These are phyloP conservation scores for Myxozyma neotropica DNA, from an alignment of 805 yeast species.

Conservation along the genomic window DNA sequence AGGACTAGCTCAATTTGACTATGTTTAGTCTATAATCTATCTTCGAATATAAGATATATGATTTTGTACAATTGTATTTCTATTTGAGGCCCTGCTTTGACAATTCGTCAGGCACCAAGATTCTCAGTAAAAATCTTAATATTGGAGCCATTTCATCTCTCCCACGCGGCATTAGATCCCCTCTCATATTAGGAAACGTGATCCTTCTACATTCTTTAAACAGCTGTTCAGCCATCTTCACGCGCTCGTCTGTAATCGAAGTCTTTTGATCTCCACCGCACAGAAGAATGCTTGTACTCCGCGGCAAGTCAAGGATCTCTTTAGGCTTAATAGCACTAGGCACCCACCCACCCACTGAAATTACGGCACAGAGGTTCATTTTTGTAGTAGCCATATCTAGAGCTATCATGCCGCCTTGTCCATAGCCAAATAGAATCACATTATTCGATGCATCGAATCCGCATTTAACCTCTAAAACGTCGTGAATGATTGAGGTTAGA, in stretches of 20 bases:
- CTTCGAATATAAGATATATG: no score
- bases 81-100: constrained; percentile 17
- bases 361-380: constrained; percentile 27
- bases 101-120: constrained; percentile 16
- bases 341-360: constrained; percentile 34
- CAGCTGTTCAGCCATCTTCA: constrained; percentile 12
- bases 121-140: constrained; percentile 24
- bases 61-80: no score
- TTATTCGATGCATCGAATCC: constrained; percentile 21
- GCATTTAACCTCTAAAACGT: constrained; percentile 23
- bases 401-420: constrained; percentile 35
- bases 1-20: no score
- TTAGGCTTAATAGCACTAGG: constrained; percentile 20
- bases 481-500: constrained; percentile 11
- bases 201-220: constrained; percentile 26
- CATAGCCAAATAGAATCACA: constrained; percentile 33
- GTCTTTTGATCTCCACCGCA: constrained; percentile 29
- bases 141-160: constrained; percentile 35
- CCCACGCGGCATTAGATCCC: constrained; percentile 31
- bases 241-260: constrained; percentile 21
- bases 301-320: constrained; percentile 27
- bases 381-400: constrained; percentile 23
- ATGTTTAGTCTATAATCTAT: no score
- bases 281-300: constrained; percentile 25
- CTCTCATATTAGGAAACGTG: constrained; percentile 17